phyloP scores from a whole-genome alignment of 768 basidiomycete genomes.

The Hemileccinum rubropunctum region DNA sequence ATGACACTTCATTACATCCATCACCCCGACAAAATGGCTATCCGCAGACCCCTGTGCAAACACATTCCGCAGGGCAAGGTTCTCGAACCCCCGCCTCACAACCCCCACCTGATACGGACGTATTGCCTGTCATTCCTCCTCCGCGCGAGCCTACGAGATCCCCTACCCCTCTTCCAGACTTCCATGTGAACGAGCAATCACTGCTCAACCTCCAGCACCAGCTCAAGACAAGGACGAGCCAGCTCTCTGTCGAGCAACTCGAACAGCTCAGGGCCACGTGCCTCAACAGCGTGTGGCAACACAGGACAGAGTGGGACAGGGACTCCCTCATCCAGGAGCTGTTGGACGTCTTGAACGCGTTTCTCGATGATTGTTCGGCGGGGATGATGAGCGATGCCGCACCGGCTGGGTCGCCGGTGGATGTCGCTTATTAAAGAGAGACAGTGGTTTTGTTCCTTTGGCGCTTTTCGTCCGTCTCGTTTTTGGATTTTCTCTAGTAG shows the following conservation, averaged over 20 bases:
- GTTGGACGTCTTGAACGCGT: slow-evolving; percentile 53
- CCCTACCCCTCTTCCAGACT: slow-evolving; percentile 76
- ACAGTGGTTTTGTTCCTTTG: no score
- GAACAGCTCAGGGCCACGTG: slow-evolving; percentile 90
- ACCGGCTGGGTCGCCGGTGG: background rate
- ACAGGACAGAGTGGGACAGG: slow-evolving; percentile 81
- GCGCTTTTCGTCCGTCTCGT: background rate
- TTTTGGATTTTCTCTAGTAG: slow-evolving; percentile 7
- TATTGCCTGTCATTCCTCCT: slow-evolving; percentile 21
- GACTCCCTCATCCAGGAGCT: slow-evolving; percentile 61
- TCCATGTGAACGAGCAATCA: slow-evolving; percentile 55
- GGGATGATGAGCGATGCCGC: slow-evolving; percentile 15
- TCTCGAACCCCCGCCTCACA: slow-evolving; percentile 9
- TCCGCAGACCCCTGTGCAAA: slow-evolving; percentile 9
- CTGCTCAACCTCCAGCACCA: slow-evolving; percentile 48
- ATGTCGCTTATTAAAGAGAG: slow-evolving; percentile 1
- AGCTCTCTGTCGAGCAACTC: slow-evolving; percentile 80
- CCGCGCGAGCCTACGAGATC: slow-evolving; percentile 49
- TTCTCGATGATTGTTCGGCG: slow-evolving; percentile 58
- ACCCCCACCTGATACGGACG: slow-evolving; percentile 11
- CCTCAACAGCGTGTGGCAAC: slow-evolving; percentile 79
- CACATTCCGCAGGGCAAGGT: background rate
- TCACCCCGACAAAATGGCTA: slow-evolving; percentile 11
- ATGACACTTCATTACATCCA: background rate
- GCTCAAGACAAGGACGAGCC: slow-evolving; percentile 52